phyloP scores from a whole-genome alignment of 345 rosid genomes.

The Psidium friedrichsthalianum region DNA sequence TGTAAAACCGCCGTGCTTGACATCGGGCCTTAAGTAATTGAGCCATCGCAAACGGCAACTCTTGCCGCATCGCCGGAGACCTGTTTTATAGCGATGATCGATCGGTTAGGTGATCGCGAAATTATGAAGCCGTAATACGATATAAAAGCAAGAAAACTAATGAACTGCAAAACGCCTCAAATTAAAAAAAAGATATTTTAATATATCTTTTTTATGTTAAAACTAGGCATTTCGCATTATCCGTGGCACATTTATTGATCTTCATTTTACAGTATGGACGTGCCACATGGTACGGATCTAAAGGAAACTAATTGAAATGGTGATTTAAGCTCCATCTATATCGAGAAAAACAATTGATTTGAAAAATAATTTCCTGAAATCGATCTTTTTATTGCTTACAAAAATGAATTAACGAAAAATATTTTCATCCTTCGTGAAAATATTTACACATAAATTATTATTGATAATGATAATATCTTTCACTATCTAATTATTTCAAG shows the following conservation, averaged over 20 bases:
- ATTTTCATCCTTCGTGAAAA: too few relatives aligned
- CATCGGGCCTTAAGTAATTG: slow-evolving; percentile 48
- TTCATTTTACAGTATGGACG: not conserved
- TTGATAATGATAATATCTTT: too few relatives aligned
- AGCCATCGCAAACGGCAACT: slow-evolving; percentile 59
- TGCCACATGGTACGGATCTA: not conserved
- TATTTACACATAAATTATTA: too few relatives aligned
- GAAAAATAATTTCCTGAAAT: too few relatives aligned
- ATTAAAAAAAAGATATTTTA: not conserved
- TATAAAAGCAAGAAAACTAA: not conserved
- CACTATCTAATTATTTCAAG: too few relatives aligned
- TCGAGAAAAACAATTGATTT: too few relatives aligned
- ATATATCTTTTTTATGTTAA: not conserved
- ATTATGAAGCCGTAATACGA: not conserved
- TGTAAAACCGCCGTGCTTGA: slow-evolving; percentile 54
- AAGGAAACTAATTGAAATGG: not conserved
- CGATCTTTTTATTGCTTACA: too few relatives aligned
- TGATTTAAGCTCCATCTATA: not conserved
- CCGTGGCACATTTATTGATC: not conserved
- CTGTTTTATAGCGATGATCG: slow-evolving; percentile 2
- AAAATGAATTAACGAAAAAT: too few relatives aligned
- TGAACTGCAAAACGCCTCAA: not conserved
- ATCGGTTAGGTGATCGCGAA: not conserved
- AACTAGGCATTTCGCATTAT: not conserved
- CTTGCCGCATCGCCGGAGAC: slow-evolving; percentile 45